Base-by-base conservation (phyloP, 176 grass and related monocot genomes). In the Rhynchospora tenuis region DNA sequence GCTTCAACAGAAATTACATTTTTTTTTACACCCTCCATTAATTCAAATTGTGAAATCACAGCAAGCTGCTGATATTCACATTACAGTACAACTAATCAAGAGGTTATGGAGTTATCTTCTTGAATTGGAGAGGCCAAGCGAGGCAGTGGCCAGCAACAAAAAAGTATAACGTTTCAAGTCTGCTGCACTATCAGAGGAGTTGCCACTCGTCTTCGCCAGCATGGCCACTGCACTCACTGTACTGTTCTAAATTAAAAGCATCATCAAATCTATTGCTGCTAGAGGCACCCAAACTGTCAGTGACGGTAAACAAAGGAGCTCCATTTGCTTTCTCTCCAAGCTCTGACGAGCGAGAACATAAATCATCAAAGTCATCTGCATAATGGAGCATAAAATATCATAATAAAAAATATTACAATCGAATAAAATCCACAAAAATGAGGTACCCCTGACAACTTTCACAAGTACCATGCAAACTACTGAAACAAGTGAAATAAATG, bases 231-330 rank as follows among this genome's bases (percentile, higher is more conserved):
- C 55, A 84, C 66, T 92, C 90, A 13, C 83, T 81, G 55, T 61
- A 86, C 11, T 90, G 79, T 0, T 93, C 89, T n/a, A 50, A n/a
- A 73, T 83, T 82, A 11, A 89, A 72, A 14, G 20, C 80, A 3
- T 88, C 84, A 43, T 86, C 76, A 13, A 23, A 77, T 61, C 56
- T 67, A 72, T 59, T 79, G 59, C 81, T 77, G 3, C 83, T 78
- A 38, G 88, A 85, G 51, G 70, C 27, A 54, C 86, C 81, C 19
- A 83, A 54, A 61, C 52, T 84, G 44, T 87, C 88, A 1, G 85
- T 87, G 28, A 99, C 88, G 9, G 97, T 99, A 85, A 99, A 96
- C 20, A 99, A 81, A 11, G 97, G 97, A 0, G 97, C 93, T 63
- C 97, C 89, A 54, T 93, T 93, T 33, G 93, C 85, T 57, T 88